These are phyloP conservation scores for Trichosanthes cucumerina DNA, from an alignment of 306 rosid species.

Conservation along the genomic window DNA sequence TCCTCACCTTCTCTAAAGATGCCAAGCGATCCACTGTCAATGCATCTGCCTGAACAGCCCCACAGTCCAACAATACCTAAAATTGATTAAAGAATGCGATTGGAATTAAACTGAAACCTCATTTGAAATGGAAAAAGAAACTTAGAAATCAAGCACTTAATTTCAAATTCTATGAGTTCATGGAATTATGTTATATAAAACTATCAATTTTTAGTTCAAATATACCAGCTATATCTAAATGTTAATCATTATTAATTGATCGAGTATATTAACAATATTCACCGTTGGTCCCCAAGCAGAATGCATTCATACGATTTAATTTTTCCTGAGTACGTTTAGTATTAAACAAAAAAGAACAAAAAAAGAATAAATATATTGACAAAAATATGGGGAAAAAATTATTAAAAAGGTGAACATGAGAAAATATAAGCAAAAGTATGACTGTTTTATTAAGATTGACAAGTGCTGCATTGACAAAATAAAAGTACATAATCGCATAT, in stretches of 20 bases:
- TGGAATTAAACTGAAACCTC: background rate
- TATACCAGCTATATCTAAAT: background rate
- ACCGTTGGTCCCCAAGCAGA: background rate
- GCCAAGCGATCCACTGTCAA: constrained; percentile 96
- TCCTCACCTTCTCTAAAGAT: constrained; percentile 74
- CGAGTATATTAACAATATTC: background rate
- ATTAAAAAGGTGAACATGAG: background rate
- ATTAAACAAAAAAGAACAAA: background rate
- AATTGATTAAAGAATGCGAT: background rate
- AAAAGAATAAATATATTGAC: background rate
- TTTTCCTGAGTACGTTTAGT: background rate
- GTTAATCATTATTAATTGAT: background rate
- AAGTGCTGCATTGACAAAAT: background rate
- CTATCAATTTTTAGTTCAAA: background rate
- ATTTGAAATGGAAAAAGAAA: background rate
- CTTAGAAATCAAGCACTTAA: background rate
- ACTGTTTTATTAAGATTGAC: background rate
- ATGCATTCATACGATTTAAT: background rate
- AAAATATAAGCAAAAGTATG: background rate
- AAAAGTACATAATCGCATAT: background rate
- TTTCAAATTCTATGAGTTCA: background rate
- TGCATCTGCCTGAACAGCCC: constrained; percentile 97
- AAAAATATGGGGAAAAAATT: background rate
- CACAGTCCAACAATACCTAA: constrained; percentile 87
- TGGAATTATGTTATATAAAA: background rate